phyloP scores from a whole-genome alignment of 106 monocot genomes.

The Acorus calamus region DNA sequence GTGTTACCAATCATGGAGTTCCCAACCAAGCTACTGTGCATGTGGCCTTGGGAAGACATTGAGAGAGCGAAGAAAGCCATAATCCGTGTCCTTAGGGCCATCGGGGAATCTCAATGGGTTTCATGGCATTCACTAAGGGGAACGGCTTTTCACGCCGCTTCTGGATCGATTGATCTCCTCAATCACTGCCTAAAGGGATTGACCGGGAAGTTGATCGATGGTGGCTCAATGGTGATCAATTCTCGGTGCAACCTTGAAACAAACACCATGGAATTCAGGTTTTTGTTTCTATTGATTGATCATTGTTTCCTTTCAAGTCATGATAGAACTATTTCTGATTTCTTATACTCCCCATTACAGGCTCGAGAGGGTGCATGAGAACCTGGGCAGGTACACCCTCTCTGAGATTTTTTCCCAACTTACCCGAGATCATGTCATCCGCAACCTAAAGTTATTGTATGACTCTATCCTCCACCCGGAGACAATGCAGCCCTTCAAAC shows the following conservation, averaged over 20 bases:
- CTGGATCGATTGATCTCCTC: conserved; percentile 26
- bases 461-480: conserved; percentile 41
- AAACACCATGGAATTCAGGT: conserved; percentile 61
- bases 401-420: too few relatives aligned
- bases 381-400: too few relatives aligned
- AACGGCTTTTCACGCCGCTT: conserved; percentile 12
- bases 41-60: conserved; percentile 40
- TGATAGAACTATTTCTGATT: not conserved
- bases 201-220: conserved; percentile 20
- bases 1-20: not conserved
- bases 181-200: conserved; percentile 51
- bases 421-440: conserved; percentile 17
- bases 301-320: not conserved
- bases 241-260: conserved; percentile 40
- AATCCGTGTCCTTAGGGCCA: conserved; percentile 48
- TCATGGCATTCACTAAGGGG: conserved; percentile 46
- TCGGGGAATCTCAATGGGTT: conserved; percentile 29
- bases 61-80: conserved; percentile 21
- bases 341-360: not conserved
- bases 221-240: conserved; percentile 21
- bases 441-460: conserved; percentile 58
- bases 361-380: too few relatives aligned
- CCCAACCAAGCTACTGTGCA: conserved; percentile 7
- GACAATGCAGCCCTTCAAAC: conserved; percentile 50
- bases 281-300: not conserved